Evolutionary conservation across 208 protist genomes (phyloP).

Genomic region (Wallacemonas sp.): DNA sequence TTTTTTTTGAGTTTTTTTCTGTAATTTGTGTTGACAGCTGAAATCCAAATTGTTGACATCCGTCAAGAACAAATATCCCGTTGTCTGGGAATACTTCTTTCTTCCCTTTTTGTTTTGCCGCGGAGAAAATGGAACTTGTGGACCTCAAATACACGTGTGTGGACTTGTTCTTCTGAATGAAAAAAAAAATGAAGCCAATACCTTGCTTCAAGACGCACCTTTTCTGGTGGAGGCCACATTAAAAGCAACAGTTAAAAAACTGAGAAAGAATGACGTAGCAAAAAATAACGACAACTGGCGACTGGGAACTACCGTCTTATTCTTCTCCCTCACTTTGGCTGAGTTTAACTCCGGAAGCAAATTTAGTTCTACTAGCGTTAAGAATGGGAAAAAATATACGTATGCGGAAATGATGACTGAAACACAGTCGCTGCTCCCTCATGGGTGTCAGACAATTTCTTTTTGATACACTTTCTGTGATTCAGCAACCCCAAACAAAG

Average conservation of each 20-base stretch:
- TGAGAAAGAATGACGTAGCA: neutral
- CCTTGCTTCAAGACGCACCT: neutral
- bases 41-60: neutral
- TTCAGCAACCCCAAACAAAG: neutral
- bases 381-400: neutral
- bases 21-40: neutral
- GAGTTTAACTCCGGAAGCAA: neutral
- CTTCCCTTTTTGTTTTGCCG: neutral
- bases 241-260: neutral
- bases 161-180: no score
- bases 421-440: neutral
- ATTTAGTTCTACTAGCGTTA: neutral
- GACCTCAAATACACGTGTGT: no score
- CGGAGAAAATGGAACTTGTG: slow-evolving; percentile 10
- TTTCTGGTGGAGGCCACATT: neutral
- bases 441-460: neutral
- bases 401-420: neutral
- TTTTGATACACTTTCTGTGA: neutral
- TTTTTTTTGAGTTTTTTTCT: slow-evolving; percentile 14
- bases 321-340: neutral
- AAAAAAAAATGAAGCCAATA: no score
- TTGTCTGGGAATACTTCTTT: neutral
- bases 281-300: neutral
- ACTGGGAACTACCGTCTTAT: neutral
- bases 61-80: neutral